phyloP scores from a whole-genome alignment of 2,329 filamentous ascomycete genomes.

The Leptographium wingfieldii region DNA sequence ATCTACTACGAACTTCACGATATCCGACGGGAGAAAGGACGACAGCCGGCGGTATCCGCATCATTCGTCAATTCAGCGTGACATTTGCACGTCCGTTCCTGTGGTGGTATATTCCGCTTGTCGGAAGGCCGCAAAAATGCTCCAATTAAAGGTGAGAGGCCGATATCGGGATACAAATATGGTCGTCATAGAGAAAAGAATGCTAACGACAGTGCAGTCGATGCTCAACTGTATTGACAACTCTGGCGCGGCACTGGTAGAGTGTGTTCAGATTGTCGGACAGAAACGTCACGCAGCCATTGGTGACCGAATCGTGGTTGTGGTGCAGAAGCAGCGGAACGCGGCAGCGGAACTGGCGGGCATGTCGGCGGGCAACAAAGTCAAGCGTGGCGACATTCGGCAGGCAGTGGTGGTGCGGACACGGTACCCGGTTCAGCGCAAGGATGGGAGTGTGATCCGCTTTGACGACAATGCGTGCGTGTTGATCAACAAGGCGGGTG shows the following conservation, averaged over 20 bases:
- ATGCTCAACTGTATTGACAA: constrained; percentile 99
- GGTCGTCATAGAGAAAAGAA: background rate
- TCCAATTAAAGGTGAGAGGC: constrained; percentile 53
- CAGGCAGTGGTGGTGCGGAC: constrained; percentile 94
- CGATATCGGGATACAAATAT: no score
- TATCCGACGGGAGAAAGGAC: background rate
- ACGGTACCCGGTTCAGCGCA: constrained; percentile 71
- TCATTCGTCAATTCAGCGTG: background rate
- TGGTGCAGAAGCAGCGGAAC: constrained; percentile 92
- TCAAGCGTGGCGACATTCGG: constrained; percentile 89
- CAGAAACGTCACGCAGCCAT: constrained; percentile 83
- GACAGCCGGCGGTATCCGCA: background rate
- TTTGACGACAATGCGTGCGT: constrained; percentile 99
- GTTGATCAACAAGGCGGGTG: constrained; percentile 89
- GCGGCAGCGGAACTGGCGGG: constrained; percentile 60
- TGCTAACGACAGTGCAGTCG: constrained; percentile 43
- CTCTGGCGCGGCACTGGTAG: constrained; percentile 91
- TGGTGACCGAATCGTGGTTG: constrained; percentile 92
- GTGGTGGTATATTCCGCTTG: background rate
- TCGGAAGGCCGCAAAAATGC: constrained; percentile 47
- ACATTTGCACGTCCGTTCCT: background rate
- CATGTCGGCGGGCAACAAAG: constrained; percentile 71
- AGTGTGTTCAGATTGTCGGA: constrained; percentile 86
- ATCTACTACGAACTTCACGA: background rate
- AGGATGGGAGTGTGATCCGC: constrained; percentile 77